Percentiles rank a stretch among this genome's conserved stretches.
Evolutionary conservation across 441 rosid genomes (phyloP).

Genomic region (Dalechampia spathulata): DNA sequence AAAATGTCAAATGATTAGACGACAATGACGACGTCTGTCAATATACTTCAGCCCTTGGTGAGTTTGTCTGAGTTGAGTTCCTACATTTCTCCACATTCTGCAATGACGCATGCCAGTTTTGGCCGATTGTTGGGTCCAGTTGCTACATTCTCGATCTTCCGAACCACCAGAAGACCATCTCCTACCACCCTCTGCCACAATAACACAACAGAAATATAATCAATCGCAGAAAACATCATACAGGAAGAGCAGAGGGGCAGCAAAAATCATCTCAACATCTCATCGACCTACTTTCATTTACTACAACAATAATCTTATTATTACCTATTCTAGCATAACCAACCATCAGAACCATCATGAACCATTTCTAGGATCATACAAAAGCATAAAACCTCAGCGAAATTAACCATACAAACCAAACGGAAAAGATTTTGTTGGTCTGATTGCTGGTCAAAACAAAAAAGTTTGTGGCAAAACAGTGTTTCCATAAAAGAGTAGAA

Average conservation of each 20-base stretch:
- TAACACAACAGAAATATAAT: neutral
- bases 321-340: too few relatives aligned
- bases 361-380: too few relatives aligned
- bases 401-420: too few relatives aligned
- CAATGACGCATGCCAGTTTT: constrained; percentile 63
- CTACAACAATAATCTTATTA: too few relatives aligned
- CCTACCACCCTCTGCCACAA: constrained; percentile 74
- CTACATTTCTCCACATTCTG: constrained; percentile 97
- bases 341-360: too few relatives aligned
- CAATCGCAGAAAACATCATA: neutral
- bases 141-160: constrained; percentile 93
- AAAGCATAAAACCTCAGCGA: too few relatives aligned
- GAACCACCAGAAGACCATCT: constrained; percentile 75
- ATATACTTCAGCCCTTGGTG: neutral
- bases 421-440: too few relatives aligned
- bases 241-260: too few relatives aligned
- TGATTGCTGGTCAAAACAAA: too few relatives aligned
- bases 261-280: neutral
- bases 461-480: too few relatives aligned
- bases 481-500: neutral
- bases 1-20: constrained; percentile 5
- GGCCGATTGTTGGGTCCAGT: constrained; percentile 88
- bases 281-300: neutral
- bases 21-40: neutral
- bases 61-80: constrained; percentile 1